Conservation (phyloP, 2,329 filamentous ascomycete genomes). For the Byssochlamys sp. region DNA sequence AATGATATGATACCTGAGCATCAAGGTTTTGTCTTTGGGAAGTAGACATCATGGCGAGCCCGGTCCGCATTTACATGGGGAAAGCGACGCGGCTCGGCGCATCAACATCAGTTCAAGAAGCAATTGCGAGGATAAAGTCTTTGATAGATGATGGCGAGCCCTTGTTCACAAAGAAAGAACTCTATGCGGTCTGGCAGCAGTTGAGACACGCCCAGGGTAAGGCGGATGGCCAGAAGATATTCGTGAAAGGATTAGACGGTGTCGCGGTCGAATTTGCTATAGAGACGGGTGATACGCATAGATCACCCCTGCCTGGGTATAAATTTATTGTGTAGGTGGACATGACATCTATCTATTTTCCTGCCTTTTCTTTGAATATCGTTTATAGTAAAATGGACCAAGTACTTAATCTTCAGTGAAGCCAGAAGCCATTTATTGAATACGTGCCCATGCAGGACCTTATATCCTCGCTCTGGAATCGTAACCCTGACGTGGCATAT, state of each 20-base stretch:
- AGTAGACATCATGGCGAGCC: neutral
- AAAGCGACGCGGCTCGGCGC: neutral
- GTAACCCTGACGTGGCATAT: neutral
- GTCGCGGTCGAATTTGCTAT: slow-evolving; percentile 1
- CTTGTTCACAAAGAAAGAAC: slow-evolving; percentile 1
- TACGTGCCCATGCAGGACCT: neutral
- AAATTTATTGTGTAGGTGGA: slow-evolving; percentile 3
- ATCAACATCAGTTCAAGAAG: slow-evolving; percentile 3
- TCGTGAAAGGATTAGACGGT: slow-evolving; percentile 1
- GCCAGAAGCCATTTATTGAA: neutral
- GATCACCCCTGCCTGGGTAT: neutral
- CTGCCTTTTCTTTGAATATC: neutral
- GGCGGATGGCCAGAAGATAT: neutral
- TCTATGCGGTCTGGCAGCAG: slow-evolving; percentile 1
- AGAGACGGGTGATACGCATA: slow-evolving; percentile 1
- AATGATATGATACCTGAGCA: neutral
- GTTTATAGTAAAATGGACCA: neutral
- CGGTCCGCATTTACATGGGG: neutral
- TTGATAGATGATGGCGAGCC: neutral
- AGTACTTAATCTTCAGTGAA: neutral
- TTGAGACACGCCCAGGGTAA: neutral
- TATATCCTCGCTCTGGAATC: neutral
- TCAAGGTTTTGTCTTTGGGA: neutral
- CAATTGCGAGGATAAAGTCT: slow-evolving; percentile 1
- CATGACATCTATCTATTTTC: neutral